phyloP scores from a whole-genome alignment of 345 rosid species.

The Ailanthus altissimus region DNA sequence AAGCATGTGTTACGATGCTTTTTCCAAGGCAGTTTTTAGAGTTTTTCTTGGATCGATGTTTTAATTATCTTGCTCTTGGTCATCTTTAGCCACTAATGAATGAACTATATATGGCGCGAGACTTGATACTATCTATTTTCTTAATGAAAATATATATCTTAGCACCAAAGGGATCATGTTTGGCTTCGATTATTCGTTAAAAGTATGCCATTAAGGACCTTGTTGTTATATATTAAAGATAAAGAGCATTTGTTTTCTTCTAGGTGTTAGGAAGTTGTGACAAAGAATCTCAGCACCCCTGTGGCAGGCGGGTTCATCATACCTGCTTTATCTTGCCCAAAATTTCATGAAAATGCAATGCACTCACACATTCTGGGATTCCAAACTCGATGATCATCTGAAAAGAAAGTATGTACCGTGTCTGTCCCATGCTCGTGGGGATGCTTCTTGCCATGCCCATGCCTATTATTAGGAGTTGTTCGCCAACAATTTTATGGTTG shows the following conservation, averaged over 20 bases:
- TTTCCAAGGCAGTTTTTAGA: neutral
- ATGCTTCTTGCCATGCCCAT: neutral
- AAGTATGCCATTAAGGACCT: neutral
- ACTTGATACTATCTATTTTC: neutral
- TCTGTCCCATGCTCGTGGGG: neutral
- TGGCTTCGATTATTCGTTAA: neutral
- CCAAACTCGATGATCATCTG: conserved; percentile 13
- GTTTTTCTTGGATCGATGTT: conserved; percentile 2
- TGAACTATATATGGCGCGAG: neutral
- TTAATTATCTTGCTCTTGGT: neutral
- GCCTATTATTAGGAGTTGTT: neutral
- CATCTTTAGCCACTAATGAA: no score
- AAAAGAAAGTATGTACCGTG: neutral
- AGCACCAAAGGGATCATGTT: neutral
- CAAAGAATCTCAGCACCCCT: neutral
- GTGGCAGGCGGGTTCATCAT: neutral
- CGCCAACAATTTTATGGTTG: neutral
- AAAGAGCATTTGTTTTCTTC: conserved; percentile 8
- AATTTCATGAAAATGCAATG: conserved; percentile 5
- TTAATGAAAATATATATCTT: neutral
- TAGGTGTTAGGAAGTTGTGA: neutral
- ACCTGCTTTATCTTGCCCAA: neutral
- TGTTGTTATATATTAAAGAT: neutral
- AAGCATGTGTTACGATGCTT: conserved; percentile 14
- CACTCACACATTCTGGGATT: conserved; percentile 20